phyloP scores from a whole-genome alignment of 176 grass and related monocot genomes.

The Bromus sterilis region DNA sequence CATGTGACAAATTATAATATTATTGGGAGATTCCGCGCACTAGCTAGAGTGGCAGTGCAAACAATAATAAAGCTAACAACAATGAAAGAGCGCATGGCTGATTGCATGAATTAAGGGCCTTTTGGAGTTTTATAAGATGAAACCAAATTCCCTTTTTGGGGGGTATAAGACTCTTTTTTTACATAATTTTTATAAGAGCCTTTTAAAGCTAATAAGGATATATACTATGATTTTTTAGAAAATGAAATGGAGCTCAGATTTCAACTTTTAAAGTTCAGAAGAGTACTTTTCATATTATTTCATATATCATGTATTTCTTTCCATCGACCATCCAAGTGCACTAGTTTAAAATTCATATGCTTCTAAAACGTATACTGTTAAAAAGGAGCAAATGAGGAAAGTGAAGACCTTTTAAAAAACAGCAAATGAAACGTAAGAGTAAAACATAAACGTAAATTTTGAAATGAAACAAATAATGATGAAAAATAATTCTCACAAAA shows the following conservation, averaged over 20 bases:
- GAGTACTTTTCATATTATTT: background rate
- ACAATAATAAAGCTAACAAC: background rate
- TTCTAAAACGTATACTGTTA: background rate
- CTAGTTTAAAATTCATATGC: background rate
- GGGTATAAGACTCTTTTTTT: no score
- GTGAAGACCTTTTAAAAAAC: background rate
- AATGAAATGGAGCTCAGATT: background rate
- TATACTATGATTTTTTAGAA: background rate
- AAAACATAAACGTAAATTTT: no score
- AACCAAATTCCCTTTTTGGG: no score
- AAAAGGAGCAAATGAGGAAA: background rate
- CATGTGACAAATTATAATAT: slow-evolving; percentile 18
- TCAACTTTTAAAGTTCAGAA: background rate
- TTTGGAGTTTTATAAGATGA: background rate
- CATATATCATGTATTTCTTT: background rate
- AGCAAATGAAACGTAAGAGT: background rate
- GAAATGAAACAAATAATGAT: no score
- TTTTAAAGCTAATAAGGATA: background rate
- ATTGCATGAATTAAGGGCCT: background rate
- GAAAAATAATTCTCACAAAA: no score
- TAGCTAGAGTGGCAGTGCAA: background rate
- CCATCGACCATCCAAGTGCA: background rate
- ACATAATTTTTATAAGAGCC: background rate
- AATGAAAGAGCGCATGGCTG: background rate
- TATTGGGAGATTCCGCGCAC: background rate